Conservation (phyloP, 2,329 filamentous ascomycete species). For the Chaetothyriales sp. region DNA sequence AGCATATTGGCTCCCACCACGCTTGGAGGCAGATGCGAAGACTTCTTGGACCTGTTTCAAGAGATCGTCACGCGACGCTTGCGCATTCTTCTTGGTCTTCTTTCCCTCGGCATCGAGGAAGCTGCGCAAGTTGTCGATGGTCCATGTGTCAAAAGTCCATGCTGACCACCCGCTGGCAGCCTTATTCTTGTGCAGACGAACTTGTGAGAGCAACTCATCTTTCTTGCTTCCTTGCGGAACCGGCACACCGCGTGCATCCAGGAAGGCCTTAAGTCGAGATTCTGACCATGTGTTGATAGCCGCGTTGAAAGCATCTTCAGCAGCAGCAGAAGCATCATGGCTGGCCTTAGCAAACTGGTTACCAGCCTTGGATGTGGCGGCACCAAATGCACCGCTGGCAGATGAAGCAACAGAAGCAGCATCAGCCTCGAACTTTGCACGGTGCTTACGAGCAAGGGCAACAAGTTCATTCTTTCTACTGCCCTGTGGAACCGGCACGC, state of each 20-base stretch:
- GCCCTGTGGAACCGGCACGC: conserved; percentile 77
- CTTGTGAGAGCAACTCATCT: conserved; percentile 58
- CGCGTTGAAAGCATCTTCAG: conserved; percentile 51
- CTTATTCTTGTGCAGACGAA: conserved; percentile 59
- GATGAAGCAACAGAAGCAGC: conserved; percentile 36
- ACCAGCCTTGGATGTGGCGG: conserved; percentile 58
- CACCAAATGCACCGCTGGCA: conserved; percentile 39
- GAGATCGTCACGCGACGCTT: conserved; percentile 57
- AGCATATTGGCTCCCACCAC: conserved; percentile 35
- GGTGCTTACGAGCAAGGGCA: conserved; percentile 77
- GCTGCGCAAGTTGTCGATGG: conserved; percentile 51
- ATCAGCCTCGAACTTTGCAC: conserved; percentile 54
- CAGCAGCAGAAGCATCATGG: conserved; percentile 46
- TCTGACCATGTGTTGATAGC: conserved; percentile 54
- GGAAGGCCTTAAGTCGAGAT: conserved; percentile 59
- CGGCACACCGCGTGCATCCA: conserved; percentile 61
- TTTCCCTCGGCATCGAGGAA: conserved; percentile 35
- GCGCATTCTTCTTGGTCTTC: conserved; percentile 46
- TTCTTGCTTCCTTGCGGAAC: conserved; percentile 56
- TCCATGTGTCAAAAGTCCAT: conserved; percentile 70
- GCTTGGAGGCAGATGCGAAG: conserved; percentile 33
- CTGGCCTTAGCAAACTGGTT: conserved; percentile 67
- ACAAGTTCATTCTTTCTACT: conserved; percentile 80
- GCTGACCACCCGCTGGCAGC: conserved; percentile 51
- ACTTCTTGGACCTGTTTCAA: conserved; percentile 39